phyloP scores from a whole-genome alignment of 208 protist genomes.

The Tritrichomonas foetus region DNA sequence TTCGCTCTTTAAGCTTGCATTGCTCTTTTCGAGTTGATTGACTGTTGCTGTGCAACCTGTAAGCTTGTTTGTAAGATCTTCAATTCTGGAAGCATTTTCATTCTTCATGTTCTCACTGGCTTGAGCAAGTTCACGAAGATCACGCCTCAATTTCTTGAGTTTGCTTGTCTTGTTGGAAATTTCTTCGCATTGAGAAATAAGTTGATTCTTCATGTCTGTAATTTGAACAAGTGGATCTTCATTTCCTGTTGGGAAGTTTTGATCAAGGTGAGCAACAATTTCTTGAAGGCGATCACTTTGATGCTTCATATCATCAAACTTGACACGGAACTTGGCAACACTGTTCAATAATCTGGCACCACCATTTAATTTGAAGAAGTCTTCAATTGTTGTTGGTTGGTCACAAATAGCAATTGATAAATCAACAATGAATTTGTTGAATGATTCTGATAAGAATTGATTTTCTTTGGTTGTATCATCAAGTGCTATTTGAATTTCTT shows the following conservation, averaged over 20 bases:
- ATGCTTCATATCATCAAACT: background rate
- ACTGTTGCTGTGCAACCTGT: too few species aligned
- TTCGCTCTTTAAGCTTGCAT: too few species aligned
- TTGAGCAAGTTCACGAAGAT: background rate
- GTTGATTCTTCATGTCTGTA: background rate
- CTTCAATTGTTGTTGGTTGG: background rate
- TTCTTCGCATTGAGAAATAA: background rate
- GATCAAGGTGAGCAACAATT: background rate
- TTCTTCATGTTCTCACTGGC: background rate
- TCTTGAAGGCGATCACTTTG: background rate
- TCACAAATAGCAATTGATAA: background rate
- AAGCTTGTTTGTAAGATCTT: too few species aligned
- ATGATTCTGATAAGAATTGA: background rate
- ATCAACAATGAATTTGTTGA: conserved; percentile 8
- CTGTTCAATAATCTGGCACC: background rate
- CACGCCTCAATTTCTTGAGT: background rate
- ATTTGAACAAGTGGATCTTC: background rate
- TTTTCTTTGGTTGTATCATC: background rate
- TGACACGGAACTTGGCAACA: background rate
- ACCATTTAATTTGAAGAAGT: background rate
- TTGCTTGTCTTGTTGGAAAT: background rate
- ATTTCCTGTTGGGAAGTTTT: background rate
- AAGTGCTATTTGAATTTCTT: background rate
- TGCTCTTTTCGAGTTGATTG: too few species aligned
- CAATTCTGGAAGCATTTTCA: too few species aligned